Percentiles rank a stretch among this genome's conserved stretches.
Evolutionary conservation across 352 stramenopile species (phyloP).

Genomic region (Globisporangium solare): DNA sequence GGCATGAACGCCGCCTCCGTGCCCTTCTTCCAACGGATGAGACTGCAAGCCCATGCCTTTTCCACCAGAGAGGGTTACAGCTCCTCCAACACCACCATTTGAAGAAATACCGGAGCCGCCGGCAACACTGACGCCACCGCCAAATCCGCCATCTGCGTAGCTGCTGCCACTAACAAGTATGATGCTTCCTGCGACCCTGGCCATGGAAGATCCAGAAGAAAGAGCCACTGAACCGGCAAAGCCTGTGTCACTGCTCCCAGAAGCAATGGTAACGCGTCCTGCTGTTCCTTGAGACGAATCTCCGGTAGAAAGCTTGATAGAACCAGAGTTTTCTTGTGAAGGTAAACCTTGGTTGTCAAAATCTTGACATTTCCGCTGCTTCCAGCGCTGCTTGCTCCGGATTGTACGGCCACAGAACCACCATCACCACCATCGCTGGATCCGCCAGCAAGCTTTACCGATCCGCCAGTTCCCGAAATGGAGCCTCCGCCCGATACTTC

Average conservation of each 20-base stretch:
- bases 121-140: slow-evolving; percentile 28
- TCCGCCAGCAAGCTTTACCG: slow-evolving; percentile 31
- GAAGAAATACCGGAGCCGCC: slow-evolving; percentile 40
- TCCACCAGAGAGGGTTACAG: slow-evolving; percentile 33
- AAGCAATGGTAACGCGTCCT: slow-evolving; percentile 22
- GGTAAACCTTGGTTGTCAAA: slow-evolving; percentile 11
- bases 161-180: slow-evolving; percentile 31
- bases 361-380: slow-evolving; percentile 25
- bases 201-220: slow-evolving; percentile 24
- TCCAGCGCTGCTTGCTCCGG: slow-evolving; percentile 11
- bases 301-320: slow-evolving; percentile 26
- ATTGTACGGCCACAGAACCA: slow-evolving; percentile 14
- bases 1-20: slow-evolving; percentile 28
- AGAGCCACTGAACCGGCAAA: slow-evolving; percentile 26
- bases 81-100: slow-evolving; percentile 45
- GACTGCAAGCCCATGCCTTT: slow-evolving; percentile 29
- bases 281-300: slow-evolving; percentile 18
- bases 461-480: slow-evolving; percentile 29
- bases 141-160: slow-evolving; percentile 20
- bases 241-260: slow-evolving; percentile 18
- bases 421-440: slow-evolving; percentile 20
- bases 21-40: slow-evolving; percentile 20
- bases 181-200: slow-evolving; percentile 26
- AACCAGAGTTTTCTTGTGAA: slow-evolving; percentile 19
- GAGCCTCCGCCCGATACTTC: slow-evolving; percentile 42